These are phyloP conservation scores for Gamarada debralockiae DNA, from an alignment of 495 filamentous ascomycete species.

Conservation along the genomic window DNA sequence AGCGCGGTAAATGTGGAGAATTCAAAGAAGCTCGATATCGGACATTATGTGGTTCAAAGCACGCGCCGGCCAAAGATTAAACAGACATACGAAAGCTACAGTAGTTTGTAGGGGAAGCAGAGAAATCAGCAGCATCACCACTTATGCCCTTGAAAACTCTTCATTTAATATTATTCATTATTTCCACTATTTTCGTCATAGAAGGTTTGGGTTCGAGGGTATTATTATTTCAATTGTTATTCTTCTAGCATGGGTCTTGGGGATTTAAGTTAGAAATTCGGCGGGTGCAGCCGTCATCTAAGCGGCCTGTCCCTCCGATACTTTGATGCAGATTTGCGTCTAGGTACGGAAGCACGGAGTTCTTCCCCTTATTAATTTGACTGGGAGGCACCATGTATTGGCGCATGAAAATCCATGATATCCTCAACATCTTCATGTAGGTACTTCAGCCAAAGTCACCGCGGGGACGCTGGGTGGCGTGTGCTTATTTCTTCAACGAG, in stretches of 20 bases:
- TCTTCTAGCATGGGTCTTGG: not conserved
- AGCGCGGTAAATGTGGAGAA: not conserved
- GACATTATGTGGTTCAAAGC: not conserved
- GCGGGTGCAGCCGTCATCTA: not conserved
- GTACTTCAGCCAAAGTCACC: not conserved
- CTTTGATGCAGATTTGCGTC: not conserved
- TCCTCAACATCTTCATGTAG: not conserved
- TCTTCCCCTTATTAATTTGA: not conserved
- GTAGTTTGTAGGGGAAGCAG: too few relatives aligned
- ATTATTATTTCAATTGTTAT: too few relatives aligned
- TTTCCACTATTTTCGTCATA: too few relatives aligned
- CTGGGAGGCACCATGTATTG: not conserved
- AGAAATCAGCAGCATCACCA: too few relatives aligned
- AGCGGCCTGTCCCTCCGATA: not conserved
- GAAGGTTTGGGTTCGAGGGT: too few relatives aligned
- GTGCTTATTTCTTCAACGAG: slow-evolving; percentile 16
- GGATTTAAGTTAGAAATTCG: not conserved
- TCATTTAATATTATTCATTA: too few relatives aligned
- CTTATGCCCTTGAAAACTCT: too few relatives aligned
- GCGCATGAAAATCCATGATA: not conserved
- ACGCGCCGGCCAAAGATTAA: not conserved
- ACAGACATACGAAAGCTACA: too few relatives aligned
- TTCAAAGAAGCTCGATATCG: not conserved
- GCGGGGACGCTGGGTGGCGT: slow-evolving; percentile 9
- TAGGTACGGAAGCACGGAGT: not conserved